Evolutionary conservation across 2,329 filamentous ascomycete genomes (phyloP).

Genomic region (Truncatella angustata): DNA sequence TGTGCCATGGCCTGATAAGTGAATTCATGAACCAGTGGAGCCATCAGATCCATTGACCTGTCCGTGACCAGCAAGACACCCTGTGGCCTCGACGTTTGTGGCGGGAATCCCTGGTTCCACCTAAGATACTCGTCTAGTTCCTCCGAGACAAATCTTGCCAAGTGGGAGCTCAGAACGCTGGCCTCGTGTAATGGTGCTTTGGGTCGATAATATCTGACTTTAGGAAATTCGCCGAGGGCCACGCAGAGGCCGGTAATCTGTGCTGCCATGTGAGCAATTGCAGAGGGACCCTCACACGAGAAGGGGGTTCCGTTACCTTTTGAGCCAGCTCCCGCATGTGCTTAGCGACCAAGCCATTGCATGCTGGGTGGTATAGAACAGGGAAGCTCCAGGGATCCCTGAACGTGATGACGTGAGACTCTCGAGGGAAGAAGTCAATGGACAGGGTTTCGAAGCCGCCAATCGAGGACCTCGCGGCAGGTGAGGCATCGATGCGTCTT

Average conservation of each 20-base stretch:
- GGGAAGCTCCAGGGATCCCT: conserved; percentile 96
- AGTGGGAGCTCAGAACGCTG: conserved; percentile 78
- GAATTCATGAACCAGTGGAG: conserved; percentile 90
- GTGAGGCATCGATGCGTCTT: conserved; percentile 71
- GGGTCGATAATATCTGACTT: conserved; percentile 87
- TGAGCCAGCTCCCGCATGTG: conserved; percentile 86
- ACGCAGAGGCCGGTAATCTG: conserved; percentile 87
- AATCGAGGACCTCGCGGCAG: conserved; percentile 69
- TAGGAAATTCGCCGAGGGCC: conserved; percentile 88
- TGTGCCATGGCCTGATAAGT: conserved; percentile 99
- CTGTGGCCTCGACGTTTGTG: conserved; percentile 72
- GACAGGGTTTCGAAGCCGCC: conserved; percentile 80
- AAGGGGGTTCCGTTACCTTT: conserved; percentile 59
- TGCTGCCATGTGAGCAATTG: background rate
- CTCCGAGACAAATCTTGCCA: conserved; percentile 87
- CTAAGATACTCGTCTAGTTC: conserved; percentile 88
- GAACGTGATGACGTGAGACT: conserved; percentile 89
- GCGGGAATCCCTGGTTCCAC: conserved; percentile 81
- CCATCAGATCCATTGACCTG: conserved; percentile 86
- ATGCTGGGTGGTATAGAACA: conserved; percentile 84
- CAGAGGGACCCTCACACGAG: background rate
- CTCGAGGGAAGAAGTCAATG: conserved; percentile 85
- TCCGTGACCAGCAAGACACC: conserved; percentile 86
- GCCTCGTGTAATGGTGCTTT: conserved; percentile 77
- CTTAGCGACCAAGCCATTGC: conserved; percentile 76